phyloP scores from a whole-genome alignment of 2,329 filamentous ascomycete genomes.

The Chrysosphaeria jannelii region DNA sequence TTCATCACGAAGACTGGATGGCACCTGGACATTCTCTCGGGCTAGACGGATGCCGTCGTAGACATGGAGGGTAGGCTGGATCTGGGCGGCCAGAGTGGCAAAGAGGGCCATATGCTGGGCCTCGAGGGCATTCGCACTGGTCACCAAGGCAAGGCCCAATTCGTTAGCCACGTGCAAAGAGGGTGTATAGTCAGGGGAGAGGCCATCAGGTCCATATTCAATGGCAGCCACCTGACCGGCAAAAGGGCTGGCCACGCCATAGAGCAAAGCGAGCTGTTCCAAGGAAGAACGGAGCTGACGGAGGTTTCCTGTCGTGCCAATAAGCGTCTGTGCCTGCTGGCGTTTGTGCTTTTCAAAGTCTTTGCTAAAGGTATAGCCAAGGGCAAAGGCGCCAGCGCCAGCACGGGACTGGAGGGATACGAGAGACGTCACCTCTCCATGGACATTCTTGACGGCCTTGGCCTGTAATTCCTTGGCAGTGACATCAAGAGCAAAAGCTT shows the following conservation, averaged over 20 bases:
- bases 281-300: slow-evolving; percentile 53
- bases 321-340: slow-evolving; percentile 66
- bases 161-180: slow-evolving; percentile 65
- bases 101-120: slow-evolving; percentile 71
- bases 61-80: slow-evolving; percentile 50
- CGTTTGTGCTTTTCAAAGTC: slow-evolving; percentile 85
- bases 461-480: slow-evolving; percentile 52
- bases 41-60: slow-evolving; percentile 50
- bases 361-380: slow-evolving; percentile 92
- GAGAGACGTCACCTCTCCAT: slow-evolving; percentile 52
- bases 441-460: slow-evolving; percentile 42
- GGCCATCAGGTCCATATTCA: slow-evolving; percentile 45
- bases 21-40: slow-evolving; percentile 39
- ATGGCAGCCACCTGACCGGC: slow-evolving; percentile 77
- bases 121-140: slow-evolving; percentile 68
- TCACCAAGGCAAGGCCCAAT: slow-evolving; percentile 59
- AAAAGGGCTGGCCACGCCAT: slow-evolving; percentile 74
- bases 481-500: slow-evolving; percentile 70
- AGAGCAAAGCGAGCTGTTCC: slow-evolving; percentile 75
- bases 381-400: slow-evolving; percentile 67
- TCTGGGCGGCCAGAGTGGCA: slow-evolving; percentile 35
- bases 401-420: slow-evolving; percentile 60
- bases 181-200: slow-evolving; percentile 67
- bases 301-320: slow-evolving; percentile 63
- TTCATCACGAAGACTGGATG: slow-evolving; percentile 35